Evolutionary conservation across 129 eudicot genomes (phyloP), one percentile per base, ranked within the genome.

Genomic region (Flaveria brownii): DNA sequence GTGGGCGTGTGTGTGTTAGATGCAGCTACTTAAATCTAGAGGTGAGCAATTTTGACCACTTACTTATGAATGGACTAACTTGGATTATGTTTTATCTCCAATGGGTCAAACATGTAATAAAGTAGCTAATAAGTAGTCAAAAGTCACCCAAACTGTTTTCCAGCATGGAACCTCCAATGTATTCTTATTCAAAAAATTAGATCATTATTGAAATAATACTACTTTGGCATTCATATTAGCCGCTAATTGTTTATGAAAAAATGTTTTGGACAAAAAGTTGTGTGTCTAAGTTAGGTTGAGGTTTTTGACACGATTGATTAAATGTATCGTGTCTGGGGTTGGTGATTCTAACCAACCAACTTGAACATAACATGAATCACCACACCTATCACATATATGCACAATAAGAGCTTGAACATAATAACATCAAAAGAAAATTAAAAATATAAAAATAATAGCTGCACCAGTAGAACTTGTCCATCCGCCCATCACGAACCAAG

Each of bases 401-500:
- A 46, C 71, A 45, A 45, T 25, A 28, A 45, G 61, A 60, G 56
- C 22, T 68, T 70, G 25, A 55, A 75, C 55, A 12, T 23, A 65
- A 52, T 72, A 28, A 50, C 17, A 12, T 16, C 25, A 51, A 61
- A 73, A 66, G 17, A 47, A 43, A 46, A 72, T 10, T 30, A 30
- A 51, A 42, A 79, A 57, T 73, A 61, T n/a, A 50, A 39, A 14
- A 59, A 50, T 20, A 14, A 50, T 36, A 64, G 10, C n/a, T 15
- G 33, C 77, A 94, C 98, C 98, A 94, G 83, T 88, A 91, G 68
- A 94, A 94, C 82, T 94, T 94, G 68, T 94, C 98, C 98, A 94
- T 94, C 77, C 97, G 87, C 50, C 98, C 98, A 68, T 94, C 98
- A 81, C 98, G 98, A 77, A 94, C 93, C 72, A 94, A 82, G 49